Evolutionary conservation across 176 grass and related monocot species (phyloP).

Genomic region (Rhynchospora pubera): DNA sequence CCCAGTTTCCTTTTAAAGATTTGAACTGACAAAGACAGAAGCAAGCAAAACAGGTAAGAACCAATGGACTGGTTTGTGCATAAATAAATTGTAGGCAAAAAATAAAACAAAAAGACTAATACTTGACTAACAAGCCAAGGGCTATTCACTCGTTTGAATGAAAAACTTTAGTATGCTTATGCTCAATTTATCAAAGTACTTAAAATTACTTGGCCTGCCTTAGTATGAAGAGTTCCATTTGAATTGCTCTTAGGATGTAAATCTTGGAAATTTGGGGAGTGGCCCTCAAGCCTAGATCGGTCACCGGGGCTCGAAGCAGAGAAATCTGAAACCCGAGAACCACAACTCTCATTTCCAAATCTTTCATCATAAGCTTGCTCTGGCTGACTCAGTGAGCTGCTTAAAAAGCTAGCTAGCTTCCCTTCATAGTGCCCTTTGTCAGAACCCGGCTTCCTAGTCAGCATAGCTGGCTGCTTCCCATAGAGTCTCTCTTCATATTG

Average conservation of each 20-base stretch:
- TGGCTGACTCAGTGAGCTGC: constrained; percentile 44
- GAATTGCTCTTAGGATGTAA: constrained; percentile 27
- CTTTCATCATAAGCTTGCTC: constrained; percentile 44
- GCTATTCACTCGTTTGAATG: not conserved
- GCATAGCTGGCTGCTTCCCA: constrained; percentile 45
- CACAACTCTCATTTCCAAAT: constrained; percentile 47
- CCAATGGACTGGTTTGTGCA: not conserved
- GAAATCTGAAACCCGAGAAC: constrained; percentile 42
- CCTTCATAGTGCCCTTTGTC: constrained; percentile 52
- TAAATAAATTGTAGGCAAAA: not conserved
- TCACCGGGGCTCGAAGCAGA: constrained; percentile 45
- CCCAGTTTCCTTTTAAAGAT: not conserved
- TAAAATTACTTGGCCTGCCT: constrained; percentile 21
- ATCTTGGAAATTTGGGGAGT: constrained; percentile 53
- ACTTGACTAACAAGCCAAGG: not conserved
- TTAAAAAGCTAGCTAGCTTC: constrained; percentile 56
- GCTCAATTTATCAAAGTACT: constrained; percentile 8
- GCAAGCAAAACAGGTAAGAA: not conserved
- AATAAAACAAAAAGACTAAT: not conserved
- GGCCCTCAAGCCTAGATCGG: constrained; percentile 21
- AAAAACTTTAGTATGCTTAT: not conserved
- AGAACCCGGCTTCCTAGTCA: constrained; percentile 88
- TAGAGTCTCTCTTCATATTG: constrained; percentile 70
- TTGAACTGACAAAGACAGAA: not conserved
- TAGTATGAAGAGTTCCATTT: constrained; percentile 18